Evolutionary conservation across 345 rosid genomes (phyloP).

Genomic region (Salix viminalis): DNA sequence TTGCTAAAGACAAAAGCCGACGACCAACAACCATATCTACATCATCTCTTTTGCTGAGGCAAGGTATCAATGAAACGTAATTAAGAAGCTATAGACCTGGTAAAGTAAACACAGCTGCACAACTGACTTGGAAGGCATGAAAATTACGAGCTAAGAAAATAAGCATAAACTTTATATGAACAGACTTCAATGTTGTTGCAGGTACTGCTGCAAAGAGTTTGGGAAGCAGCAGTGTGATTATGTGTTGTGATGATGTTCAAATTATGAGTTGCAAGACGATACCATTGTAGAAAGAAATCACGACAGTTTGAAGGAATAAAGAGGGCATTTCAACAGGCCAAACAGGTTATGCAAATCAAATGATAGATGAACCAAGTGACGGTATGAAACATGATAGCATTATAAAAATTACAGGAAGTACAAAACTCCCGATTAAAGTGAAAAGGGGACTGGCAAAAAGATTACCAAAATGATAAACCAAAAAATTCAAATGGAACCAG

Average conservation of each 20-base stretch:
- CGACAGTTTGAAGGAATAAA: neutral
- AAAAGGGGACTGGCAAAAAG: constrained; percentile 27
- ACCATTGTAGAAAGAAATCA: neutral
- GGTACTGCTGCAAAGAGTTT: neutral
- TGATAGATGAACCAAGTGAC: constrained; percentile 17
- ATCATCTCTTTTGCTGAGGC: neutral
- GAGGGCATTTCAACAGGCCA: neutral
- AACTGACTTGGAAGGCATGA: too few species aligned
- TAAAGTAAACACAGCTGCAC: neutral
- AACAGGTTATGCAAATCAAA: constrained; percentile 15
- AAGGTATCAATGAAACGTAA: neutral
- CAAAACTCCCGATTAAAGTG: constrained; percentile 25
- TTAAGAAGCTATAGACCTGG: neutral
- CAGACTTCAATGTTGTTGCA: neutral
- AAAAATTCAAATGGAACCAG: constrained; percentile 20
- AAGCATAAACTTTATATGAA: neutral
- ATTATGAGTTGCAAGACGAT: neutral
- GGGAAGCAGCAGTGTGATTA: neutral
- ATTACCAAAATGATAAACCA: constrained; percentile 18
- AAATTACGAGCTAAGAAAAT: too few species aligned
- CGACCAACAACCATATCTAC: neutral
- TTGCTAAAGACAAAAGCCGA: neutral
- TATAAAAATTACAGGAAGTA: constrained; percentile 44
- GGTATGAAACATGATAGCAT: constrained; percentile 19
- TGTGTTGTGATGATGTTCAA: neutral